Evolutionary conservation across 2,329 filamentous ascomycete genomes (phyloP), one percentile per base, ranked within the genome.

Genomic region (Onygenales sp.): DNA sequence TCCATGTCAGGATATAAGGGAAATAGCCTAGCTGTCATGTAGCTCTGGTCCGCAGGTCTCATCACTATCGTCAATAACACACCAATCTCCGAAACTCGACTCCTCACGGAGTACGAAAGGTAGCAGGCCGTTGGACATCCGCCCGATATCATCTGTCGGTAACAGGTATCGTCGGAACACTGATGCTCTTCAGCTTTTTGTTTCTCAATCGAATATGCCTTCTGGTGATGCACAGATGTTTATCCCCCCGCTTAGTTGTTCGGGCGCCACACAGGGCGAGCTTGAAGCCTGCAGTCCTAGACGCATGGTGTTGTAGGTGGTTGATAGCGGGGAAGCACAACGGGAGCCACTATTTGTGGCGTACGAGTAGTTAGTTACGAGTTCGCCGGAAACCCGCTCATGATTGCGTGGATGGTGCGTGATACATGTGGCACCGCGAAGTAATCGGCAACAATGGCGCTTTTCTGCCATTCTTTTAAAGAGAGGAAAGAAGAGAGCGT

Each of bases 371-470:
- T 17, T 17, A 17, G 17, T 17, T 17, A 86, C 64, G 69, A 86
- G 7, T 87, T 82, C 56, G 82, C 81, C 1, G 80, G 78, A 1
- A 85, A 84, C 59, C 83, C 83, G 0, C 70, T 87, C 8, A 78
- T 85, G 31, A 79, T 86, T 0, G 77, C 80, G 0, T 88, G 84
- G 84, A 82, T 86, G 54, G 76, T 86, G 5, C 81, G 78, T 6
- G 87, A 87, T 64, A 86, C 82, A 0, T 84, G 75, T 0, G 85
- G 84, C 6, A 80, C 77, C 13, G 86, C 83, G 2, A 86, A 87
- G 67, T 84, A 84, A 62, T 82, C 81, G 0, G 74, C 80, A 46
- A 76, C 82, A 39, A 82, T 85, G 75, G 79, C 78, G 0, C 67
- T 85, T 0, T 86, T 0, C 65, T 86, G 0, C 71, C 86, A 0